Evolutionary conservation across 2,329 filamentous ascomycete species (phyloP).

Genomic region (Xylaria sp.): DNA sequence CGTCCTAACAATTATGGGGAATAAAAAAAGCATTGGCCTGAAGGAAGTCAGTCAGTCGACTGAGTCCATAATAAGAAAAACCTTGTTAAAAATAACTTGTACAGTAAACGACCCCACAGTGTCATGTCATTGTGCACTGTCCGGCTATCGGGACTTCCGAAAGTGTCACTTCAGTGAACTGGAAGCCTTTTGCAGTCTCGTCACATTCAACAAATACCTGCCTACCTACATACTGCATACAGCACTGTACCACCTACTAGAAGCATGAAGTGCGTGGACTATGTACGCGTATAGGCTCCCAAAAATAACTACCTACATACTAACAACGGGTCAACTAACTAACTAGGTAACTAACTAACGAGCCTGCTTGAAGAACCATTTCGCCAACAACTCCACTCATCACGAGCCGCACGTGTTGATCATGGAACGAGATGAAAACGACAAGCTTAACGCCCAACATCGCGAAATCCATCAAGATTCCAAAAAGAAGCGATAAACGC

Average conservation of each 20-base stretch:
- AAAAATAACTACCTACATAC: background rate
- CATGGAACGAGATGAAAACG: conserved; percentile 48
- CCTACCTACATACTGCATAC: background rate
- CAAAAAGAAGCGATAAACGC: conserved; percentile 68
- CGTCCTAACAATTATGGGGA: conserved; percentile 5
- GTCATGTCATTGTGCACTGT: conserved; percentile 11
- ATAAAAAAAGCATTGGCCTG: background rate
- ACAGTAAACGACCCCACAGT: conserved; percentile 26
- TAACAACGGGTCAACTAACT: background rate
- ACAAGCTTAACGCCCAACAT: conserved; percentile 41
- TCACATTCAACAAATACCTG: background rate
- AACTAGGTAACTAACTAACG: background rate
- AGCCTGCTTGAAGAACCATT: conserved; percentile 20
- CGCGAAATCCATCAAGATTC: conserved; percentile 39
- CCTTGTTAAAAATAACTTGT: conserved; percentile 22
- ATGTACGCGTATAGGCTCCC: background rate
- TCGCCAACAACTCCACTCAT: background rate
- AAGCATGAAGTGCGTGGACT: conserved; percentile 13
- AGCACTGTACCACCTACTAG: background rate
- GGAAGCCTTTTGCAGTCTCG: background rate
- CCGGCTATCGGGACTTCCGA: conserved; percentile 20
- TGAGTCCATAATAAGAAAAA: background rate
- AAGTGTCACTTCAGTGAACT: background rate
- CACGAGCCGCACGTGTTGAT: conserved; percentile 31
- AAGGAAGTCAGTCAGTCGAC: conserved; percentile 12